Percentiles rank a stretch among this genome's conserved stretches.
Evolutionary conservation across 352 stramenopile species (phyloP).

Genomic region (Globisporangium lucens): DNA sequence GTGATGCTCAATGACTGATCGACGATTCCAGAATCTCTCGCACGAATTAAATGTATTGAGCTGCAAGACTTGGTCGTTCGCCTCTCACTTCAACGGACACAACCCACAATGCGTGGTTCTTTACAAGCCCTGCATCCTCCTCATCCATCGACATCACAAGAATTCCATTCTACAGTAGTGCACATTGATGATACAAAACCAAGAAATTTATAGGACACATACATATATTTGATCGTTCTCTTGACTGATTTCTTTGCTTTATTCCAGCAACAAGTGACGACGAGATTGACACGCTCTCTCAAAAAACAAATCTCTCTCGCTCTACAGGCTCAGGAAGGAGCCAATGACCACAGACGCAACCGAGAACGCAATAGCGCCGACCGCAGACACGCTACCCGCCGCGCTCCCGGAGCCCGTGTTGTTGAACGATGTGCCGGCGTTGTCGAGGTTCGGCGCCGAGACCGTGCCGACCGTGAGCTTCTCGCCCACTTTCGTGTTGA

Average conservation of each 20-base stretch:
- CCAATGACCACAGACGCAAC: conserved; percentile 13
- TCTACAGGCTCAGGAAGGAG: conserved; percentile 12
- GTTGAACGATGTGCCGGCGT: conserved; percentile 10
- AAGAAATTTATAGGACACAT: not conserved
- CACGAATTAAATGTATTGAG: not conserved
- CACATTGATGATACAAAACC: not conserved
- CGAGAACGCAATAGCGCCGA: conserved; percentile 11
- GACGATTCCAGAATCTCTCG: not conserved
- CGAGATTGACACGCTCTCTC: not conserved
- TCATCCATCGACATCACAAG: not conserved
- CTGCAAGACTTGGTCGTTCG: not conserved
- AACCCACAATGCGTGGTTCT: not conserved
- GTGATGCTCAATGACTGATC: not conserved
- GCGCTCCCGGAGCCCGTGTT: not conserved
- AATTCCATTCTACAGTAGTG: not conserved
- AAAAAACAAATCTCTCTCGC: not conserved
- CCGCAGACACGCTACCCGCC: not conserved
- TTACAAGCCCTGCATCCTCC: not conserved
- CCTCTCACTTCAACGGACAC: not conserved
- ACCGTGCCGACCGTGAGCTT: conserved; percentile 9
- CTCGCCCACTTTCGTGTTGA: conserved; percentile 27
- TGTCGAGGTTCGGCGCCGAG: conserved; percentile 14
- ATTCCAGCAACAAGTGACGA: not conserved
- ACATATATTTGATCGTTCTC: conserved; percentile 1
- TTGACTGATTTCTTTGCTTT: not conserved